These are phyloP conservation scores for Tulasnella calospora DNA, from an alignment of 768 basidiomycete genomes.

Conservation along the genomic window DNA sequence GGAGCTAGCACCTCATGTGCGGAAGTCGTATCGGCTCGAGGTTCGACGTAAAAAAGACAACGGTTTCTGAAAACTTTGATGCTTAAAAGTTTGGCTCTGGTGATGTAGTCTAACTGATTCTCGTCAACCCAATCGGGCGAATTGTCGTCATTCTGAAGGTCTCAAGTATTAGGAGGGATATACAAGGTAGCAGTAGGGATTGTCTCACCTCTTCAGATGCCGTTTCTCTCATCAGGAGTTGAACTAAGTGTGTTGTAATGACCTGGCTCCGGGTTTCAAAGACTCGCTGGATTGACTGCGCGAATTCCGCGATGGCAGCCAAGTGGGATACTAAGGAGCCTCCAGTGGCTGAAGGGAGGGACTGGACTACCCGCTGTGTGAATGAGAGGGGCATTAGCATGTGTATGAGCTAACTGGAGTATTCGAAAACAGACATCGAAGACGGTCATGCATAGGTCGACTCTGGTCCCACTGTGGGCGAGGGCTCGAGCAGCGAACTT, in stretches of 20 bases:
- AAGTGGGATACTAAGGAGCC: conserved; percentile 60
- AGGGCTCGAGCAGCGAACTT: conserved; percentile 83
- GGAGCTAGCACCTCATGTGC: conserved; percentile 67
- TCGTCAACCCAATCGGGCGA: conserved; percentile 71
- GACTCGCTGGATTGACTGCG: conserved; percentile 57
- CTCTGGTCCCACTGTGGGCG: conserved; percentile 52
- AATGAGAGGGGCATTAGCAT: background rate
- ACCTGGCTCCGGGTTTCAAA: conserved; percentile 77
- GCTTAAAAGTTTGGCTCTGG: conserved; percentile 66
- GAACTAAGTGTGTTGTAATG: conserved; percentile 65
- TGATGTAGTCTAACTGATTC: conserved; percentile 50
- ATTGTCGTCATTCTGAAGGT: conserved; percentile 52
- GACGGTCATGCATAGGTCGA: conserved; percentile 49
- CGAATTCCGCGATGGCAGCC: conserved; percentile 69
- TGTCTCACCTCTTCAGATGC: conserved; percentile 41
- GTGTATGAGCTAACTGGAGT: background rate
- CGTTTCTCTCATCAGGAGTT: conserved; percentile 55
- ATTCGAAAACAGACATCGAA: conserved; percentile 50
- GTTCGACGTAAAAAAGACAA: conserved; percentile 53
- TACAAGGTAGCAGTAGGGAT: background rate
- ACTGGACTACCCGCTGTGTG: conserved; percentile 54
- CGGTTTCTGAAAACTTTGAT: conserved; percentile 81
- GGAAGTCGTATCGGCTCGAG: conserved; percentile 45
- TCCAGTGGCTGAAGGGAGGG: conserved; percentile 45
- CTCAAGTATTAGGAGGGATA: background rate